Evolutionary conservation across 2,329 filamentous ascomycete genomes (phyloP), one percentile per base, ranked within the genome.

Genomic region (Fusarium algeriense): DNA sequence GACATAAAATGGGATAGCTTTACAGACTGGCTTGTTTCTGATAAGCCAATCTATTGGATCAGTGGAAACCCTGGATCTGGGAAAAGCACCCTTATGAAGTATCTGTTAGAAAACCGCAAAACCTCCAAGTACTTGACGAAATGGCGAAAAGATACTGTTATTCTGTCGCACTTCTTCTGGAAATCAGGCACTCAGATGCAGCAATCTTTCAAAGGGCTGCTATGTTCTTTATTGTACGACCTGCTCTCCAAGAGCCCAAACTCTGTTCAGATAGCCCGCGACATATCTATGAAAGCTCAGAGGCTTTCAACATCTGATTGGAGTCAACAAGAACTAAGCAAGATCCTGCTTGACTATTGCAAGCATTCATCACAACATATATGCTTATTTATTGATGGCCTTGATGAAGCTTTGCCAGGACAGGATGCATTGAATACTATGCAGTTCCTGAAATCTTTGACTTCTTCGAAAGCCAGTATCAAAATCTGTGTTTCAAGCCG

Each of bases 401-500:
- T 63, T 2, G 45, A 63, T 15, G 53, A 63, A 23, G 26, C n/a
- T 9, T 0, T 5, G 2, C 32, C 37, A 17, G 45, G 40, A 7
- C 19, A 44, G n/a, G 60, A 63, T 9, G 37, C 13, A 1, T 1
- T 26, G 2, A 20, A 59, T 3, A 2, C 50, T 7, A 17, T 63
- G 5, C 5, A 23, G 3, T 43, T 63, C 3, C 20, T 63, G 23
- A 53, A 43, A 11, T 2, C 5, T 7, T 7, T 45, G 2, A 6
- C 11, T 3, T 41, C n/a, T 19, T n/a, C 37, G 1, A 10, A 26
- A 6, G n/a, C n/a, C n/a, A n/a, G n/a, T n/a, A 44, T 49, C 19
- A 65, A 61, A 15, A 20, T 65, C 13, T 65, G 57, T 7, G 20
- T 65, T 8, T 65, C 58, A 7, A 65, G 57, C 11, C 49, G 49